Evolutionary conservation across 257 asterid species (phyloP).

Genomic region (Misopates orontium): DNA sequence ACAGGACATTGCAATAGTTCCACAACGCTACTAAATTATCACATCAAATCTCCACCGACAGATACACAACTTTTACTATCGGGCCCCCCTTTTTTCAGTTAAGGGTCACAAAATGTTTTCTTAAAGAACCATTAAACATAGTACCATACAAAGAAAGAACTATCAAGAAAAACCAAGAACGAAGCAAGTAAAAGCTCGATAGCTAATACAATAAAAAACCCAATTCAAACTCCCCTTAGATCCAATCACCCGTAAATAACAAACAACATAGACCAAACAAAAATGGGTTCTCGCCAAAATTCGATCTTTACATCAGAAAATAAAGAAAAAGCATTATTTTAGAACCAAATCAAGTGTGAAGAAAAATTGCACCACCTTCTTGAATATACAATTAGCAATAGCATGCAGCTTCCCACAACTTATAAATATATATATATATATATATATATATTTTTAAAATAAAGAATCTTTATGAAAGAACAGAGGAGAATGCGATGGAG

Average conservation of each 20-base stretch:
- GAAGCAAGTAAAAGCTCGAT: conserved; percentile 8
- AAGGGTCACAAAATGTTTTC: conserved; percentile 22
- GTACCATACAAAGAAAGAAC: conserved; percentile 14
- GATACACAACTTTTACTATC: conserved; percentile 22
- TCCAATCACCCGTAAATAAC: conserved; percentile 33
- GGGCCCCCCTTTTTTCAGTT: conserved; percentile 24
- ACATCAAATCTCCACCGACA: conserved; percentile 42
- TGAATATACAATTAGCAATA: not conserved
- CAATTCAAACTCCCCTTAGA: conserved; percentile 31
- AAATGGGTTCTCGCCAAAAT: conserved; percentile 39
- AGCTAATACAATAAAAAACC: conserved; percentile 21
- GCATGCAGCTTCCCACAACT: conserved; percentile 11
- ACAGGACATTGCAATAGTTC: conserved; percentile 15
- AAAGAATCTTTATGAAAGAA: conserved; percentile 17
- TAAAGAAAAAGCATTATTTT: conserved; percentile 15
- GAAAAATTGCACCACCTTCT: conserved; percentile 22
- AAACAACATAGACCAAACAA: not conserved
- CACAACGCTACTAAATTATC: conserved; percentile 1
- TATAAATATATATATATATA: too few species aligned
- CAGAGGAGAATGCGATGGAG: conserved; percentile 26
- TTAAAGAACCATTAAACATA: conserved; percentile 36
- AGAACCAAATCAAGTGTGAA: conserved; percentile 19
- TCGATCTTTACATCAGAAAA: conserved; percentile 31
- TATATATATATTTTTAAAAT: not conserved
- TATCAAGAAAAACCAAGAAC: conserved; percentile 15